These are phyloP conservation scores for Termitomyces sp. DNA, from an alignment of 768 basidiomycete genomes.

Conservation along the genomic window DNA sequence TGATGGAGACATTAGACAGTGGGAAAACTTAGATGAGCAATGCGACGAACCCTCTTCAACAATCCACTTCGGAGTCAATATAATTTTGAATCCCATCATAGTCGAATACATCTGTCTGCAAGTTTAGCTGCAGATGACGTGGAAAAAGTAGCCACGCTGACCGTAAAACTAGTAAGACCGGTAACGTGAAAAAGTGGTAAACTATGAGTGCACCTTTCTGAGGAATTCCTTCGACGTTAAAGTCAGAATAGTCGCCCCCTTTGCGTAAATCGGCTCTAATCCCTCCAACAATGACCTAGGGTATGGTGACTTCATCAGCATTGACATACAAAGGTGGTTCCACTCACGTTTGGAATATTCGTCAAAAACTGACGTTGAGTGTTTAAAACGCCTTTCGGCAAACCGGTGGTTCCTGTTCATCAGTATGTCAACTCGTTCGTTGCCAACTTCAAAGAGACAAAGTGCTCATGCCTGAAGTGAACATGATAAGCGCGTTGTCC, in stretches of 20 bases:
- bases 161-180: conserved; percentile 45
- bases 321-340: not conserved
- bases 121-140: not conserved
- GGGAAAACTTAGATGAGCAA: not conserved
- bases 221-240: conserved; percentile 27
- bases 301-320: not conserved
- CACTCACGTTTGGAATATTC: conserved; percentile 49
- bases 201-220: conserved; percentile 46
- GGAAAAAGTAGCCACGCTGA: conserved; percentile 17
- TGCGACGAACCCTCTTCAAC: conserved; percentile 44
- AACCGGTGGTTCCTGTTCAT: conserved; percentile 38
- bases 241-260: conserved; percentile 34
- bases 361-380: conserved; percentile 60
- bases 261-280: conserved; percentile 40
- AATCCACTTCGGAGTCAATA: conserved; percentile 53
- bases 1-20: conserved; percentile 11
- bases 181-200: conserved; percentile 70
- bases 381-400: conserved; percentile 63
- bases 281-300: conserved; percentile 38
- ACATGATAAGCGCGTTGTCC: conserved; percentile 56
- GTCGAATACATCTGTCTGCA: conserved; percentile 44
- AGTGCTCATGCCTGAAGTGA: conserved; percentile 46
- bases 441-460: not conserved
- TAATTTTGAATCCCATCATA: conserved; percentile 47
- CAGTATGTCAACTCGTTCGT: conserved; percentile 1